Percentiles rank a stretch among this genome's conserved stretches.
Evolutionary conservation across 805 yeast genomes (phyloP).

Genomic region (Dipodascopsis tothii): DNA sequence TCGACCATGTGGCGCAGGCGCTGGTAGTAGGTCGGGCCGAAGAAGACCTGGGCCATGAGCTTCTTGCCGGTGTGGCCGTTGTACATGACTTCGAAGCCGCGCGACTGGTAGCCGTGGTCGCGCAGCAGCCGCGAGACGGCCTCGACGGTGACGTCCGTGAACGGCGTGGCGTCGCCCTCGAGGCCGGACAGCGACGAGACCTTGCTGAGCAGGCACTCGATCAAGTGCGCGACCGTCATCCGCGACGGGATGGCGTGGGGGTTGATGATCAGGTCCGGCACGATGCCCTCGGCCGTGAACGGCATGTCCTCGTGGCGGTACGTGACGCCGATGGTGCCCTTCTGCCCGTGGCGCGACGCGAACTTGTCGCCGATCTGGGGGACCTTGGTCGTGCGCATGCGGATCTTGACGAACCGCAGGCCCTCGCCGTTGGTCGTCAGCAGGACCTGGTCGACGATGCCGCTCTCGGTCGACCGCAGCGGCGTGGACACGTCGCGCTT

Average conservation of each 20-base stretch:
- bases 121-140: conserved; percentile 86
- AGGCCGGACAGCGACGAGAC: conserved; percentile 90
- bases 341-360: conserved; percentile 99
- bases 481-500: conserved; percentile 99
- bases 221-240: conserved; percentile 99
- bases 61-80: conserved; percentile 98
- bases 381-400: conserved; percentile 97
- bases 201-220: conserved; percentile 92
- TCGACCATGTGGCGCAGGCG: conserved; percentile 99
- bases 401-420: conserved; percentile 89
- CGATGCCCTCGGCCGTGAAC: conserved; percentile 87
- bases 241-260: conserved; percentile 99
- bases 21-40: conserved; percentile 99
- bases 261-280: conserved; percentile 93
- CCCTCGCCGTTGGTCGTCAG: conserved; percentile 98
- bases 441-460: conserved; percentile 96
- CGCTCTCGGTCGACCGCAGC: conserved; percentile 89
- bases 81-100: conserved; percentile 98
- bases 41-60: conserved; percentile 94
- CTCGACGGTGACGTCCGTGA: conserved; percentile 93
- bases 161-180: conserved; percentile 99
- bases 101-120: conserved; percentile 93
- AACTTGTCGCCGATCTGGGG: conserved; percentile 99
- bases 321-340: conserved; percentile 99
- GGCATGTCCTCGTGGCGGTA: conserved; percentile 99